Evolutionary conservation across 2,329 filamentous ascomycete genomes (phyloP), one percentile per base, ranked within the genome.

Genomic region (Ophiocordyceps camponoti-leonardi): DNA sequence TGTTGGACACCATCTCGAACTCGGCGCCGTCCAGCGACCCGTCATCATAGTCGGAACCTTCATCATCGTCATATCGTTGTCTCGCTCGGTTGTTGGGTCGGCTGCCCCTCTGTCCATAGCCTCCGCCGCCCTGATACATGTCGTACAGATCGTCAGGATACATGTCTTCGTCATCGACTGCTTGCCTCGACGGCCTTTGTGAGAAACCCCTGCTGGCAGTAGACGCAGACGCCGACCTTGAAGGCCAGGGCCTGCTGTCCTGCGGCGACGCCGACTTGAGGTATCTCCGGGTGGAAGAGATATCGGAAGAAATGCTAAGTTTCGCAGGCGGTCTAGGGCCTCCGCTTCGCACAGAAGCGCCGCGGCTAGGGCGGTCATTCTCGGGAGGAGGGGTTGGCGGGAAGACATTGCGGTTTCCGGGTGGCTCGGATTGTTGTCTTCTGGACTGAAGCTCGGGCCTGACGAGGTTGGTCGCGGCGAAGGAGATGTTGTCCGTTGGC

Each of bases 311-410:
- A 43, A 80, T 80, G 52, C 76, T 79, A 49, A 81, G 69, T 53
- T 75, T 76, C 22, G 75, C 68, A n/a, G 72, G 73, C 63, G 72
- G 69, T 35, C 75, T 76, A 51, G 74, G 80, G 43, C 69, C 66
- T 2, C 75, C 76, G 53, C 69, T 78, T 48, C 76, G 73, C 43
- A 80, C 73, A n/a, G 77, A 81, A 26, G 69, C 68, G 44, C 67
- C 75, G 20, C 77, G 69, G 51, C 65, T 72, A 54, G 73, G 67
- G 41, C 81, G 82, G 53, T 95, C 87, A 50, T 77, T 76, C 68
- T 98, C 92, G 6, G 92, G 92, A 7, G 92, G 92, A 39, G 92
- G 92, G n/a, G 92, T 96, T n/a, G 92, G 92, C 18, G 92, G 92
- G 67, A 96, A 95, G 50, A 90, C 76, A 55, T 84, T 85, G 54